phyloP scores from a whole-genome alignment of 2,329 filamentous ascomycete species.

The Neofusicoccum cordaticola region DNA sequence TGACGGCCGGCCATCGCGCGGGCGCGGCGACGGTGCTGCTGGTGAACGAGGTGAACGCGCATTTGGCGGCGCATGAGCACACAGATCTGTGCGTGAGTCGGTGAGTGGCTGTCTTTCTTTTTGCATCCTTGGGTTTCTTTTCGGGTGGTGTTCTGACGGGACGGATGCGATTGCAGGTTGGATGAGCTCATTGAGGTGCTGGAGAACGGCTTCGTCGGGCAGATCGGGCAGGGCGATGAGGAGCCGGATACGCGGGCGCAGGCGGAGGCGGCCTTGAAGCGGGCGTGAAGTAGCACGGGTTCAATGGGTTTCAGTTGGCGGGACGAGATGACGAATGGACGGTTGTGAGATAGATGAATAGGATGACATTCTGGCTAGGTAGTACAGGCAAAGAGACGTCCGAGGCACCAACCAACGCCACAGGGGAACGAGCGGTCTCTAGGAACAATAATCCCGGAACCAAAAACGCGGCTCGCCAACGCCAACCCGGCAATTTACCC shows the following conservation, averaged over 20 bases:
- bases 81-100: conserved; percentile 69
- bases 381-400: no score
- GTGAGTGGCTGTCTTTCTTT: conserved; percentile 20
- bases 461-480: no score
- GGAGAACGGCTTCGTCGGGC: conserved; percentile 69
- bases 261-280: conserved; percentile 23
- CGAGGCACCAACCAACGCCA: no score
- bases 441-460: no score
- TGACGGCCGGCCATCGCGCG: conserved; percentile 78
- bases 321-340: no score
- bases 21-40: conserved; percentile 90
- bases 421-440: no score
- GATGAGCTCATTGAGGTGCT: conserved; percentile 76
- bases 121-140: neutral
- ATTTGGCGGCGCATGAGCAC: conserved; percentile 67
- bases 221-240: conserved; percentile 28
- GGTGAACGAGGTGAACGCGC: conserved; percentile 73
- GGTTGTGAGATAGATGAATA: no score
- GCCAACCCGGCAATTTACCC: no score
- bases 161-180: conserved; percentile 42
- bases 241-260: conserved; percentile 26
- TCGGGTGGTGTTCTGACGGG: neutral
- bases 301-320: no score
- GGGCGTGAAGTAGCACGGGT: neutral
- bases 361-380: no score